phyloP scores from a whole-genome alignment of 2,329 filamentous ascomycete genomes.

The Pseudogymnoascus pannorum region DNA sequence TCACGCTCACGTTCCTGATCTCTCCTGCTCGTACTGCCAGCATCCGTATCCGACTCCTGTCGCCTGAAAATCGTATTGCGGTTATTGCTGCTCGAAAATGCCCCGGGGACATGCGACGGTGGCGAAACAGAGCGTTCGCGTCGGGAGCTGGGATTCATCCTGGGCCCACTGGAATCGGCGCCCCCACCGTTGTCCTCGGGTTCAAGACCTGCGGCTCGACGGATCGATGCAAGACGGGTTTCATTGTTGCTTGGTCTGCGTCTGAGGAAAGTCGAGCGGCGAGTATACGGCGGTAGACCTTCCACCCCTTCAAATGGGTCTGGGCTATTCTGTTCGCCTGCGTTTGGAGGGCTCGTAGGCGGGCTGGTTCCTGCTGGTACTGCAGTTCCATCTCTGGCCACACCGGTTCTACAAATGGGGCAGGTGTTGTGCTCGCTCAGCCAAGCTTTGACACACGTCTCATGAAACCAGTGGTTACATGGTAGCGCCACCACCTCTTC shows the following conservation, averaged over 20 bases:
- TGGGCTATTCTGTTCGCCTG: background rate
- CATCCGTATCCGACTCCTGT: background rate
- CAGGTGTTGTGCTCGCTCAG: conserved; percentile 87
- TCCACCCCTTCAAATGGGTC: background rate
- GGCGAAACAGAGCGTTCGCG: background rate
- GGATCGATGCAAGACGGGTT: background rate
- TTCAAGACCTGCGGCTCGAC: background rate
- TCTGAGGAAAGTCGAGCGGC: background rate
- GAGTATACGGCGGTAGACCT: background rate
- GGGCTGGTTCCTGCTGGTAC: conserved; percentile 6
- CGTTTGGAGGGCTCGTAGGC: conserved; percentile 5
- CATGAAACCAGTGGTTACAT: conserved; percentile 92
- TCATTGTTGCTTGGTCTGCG: conserved; percentile 4
- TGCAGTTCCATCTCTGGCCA: conserved; percentile 19
- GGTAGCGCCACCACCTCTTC: conserved; percentile 71
- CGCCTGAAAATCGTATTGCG: background rate
- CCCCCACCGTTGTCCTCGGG: background rate
- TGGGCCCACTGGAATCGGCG: background rate
- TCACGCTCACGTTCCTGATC: background rate
- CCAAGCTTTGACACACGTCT: conserved; percentile 74
- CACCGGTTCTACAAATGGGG: conserved; percentile 61
- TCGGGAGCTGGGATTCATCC: background rate
- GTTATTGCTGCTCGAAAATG: background rate
- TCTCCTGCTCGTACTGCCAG: background rate
- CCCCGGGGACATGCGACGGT: background rate